Evolutionary conservation across 768 basidiomycete genomes (phyloP).

Genomic region (Boletus rubescentipes): DNA sequence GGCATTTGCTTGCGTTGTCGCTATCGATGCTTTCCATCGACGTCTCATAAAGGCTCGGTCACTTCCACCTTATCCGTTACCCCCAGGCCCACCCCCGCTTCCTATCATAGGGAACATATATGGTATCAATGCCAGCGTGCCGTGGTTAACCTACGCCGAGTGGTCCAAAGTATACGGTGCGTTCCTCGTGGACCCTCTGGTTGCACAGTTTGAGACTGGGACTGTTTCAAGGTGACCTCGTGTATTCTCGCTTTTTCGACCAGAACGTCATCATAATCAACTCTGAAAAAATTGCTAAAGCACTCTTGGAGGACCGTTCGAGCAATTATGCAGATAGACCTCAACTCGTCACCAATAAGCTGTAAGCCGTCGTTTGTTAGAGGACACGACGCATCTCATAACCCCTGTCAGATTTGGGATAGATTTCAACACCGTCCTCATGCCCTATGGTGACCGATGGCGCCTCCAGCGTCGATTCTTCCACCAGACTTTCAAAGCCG

Average conservation of each 20-base stretch:
- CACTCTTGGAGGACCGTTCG: conserved; percentile 20
- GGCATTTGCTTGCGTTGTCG: background rate
- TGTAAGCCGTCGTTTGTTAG: conserved; percentile 2
- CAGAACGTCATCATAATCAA: conserved; percentile 14
- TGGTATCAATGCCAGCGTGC: conserved; percentile 3
- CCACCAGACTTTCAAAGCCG: conserved; percentile 16
- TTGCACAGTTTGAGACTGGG: background rate
- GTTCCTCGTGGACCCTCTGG: background rate
- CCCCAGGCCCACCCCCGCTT: conserved; percentile 11
- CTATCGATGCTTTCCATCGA: background rate
- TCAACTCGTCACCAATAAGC: conserved; percentile 7
- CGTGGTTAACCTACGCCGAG: conserved; percentile 15
- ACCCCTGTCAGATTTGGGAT: conserved; percentile 10
- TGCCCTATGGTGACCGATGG: conserved; percentile 22
- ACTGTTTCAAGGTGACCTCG: conserved; percentile 8
- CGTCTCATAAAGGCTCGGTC: background rate
- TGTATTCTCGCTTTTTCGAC: conserved; percentile 13
- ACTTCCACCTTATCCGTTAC: background rate
- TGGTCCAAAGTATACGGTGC: conserved; percentile 13
- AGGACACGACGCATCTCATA: background rate
- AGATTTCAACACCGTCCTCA: conserved; percentile 13
- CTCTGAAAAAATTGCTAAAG: conserved; percentile 11
- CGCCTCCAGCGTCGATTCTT: conserved; percentile 19
- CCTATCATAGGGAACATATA: conserved; percentile 19
- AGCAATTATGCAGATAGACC: conserved; percentile 21